Evolutionary conservation across 371 early-diverging fungal species (phyloP).

Genomic region (Haplosporangium sp.): DNA sequence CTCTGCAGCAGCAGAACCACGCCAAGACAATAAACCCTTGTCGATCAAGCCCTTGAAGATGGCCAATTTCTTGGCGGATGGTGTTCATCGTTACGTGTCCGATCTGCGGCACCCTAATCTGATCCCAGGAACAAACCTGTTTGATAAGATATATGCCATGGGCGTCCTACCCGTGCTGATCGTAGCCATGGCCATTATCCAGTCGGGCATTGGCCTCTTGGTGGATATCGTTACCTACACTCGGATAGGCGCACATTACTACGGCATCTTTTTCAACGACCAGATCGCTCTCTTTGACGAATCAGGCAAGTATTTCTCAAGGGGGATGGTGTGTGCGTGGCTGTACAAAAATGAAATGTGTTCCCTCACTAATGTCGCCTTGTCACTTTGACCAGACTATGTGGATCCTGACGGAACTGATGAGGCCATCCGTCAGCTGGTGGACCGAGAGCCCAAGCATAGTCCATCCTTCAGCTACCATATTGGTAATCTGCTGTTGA

Average conservation of each 20-base stretch:
- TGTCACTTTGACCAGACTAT: neutral
- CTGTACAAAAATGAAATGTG: neutral
- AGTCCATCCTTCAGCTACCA: constrained; percentile 38
- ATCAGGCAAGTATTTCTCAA: constrained; percentile 9
- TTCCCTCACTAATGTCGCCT: neutral
- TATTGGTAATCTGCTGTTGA: constrained; percentile 28
- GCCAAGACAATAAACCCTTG: constrained; percentile 19
- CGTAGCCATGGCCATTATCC: constrained; percentile 27
- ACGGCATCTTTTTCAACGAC: constrained; percentile 26
- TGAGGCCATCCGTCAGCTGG: constrained; percentile 33
- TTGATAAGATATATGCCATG: constrained; percentile 38
- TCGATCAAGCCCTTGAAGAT: constrained; percentile 25
- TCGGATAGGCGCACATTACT: constrained; percentile 12
- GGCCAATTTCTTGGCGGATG: constrained; percentile 22
- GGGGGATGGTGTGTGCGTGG: neutral
- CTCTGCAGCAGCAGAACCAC: neutral
- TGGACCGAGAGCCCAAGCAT: constrained; percentile 5
- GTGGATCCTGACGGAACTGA: constrained; percentile 39
- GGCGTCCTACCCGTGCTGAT: constrained; percentile 36
- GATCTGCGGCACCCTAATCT: constrained; percentile 26
- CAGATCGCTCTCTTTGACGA: constrained; percentile 37
- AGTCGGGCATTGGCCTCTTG: constrained; percentile 29
- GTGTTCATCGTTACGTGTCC: constrained; percentile 18
- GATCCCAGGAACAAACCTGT: constrained; percentile 37
- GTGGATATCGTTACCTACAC: constrained; percentile 32